A percentile compares a stretch with the other conserved stretches of the same genome.
Evolutionary conservation across 805 yeast species (phyloP).

Genomic region (Ogataea allantospora): DNA sequence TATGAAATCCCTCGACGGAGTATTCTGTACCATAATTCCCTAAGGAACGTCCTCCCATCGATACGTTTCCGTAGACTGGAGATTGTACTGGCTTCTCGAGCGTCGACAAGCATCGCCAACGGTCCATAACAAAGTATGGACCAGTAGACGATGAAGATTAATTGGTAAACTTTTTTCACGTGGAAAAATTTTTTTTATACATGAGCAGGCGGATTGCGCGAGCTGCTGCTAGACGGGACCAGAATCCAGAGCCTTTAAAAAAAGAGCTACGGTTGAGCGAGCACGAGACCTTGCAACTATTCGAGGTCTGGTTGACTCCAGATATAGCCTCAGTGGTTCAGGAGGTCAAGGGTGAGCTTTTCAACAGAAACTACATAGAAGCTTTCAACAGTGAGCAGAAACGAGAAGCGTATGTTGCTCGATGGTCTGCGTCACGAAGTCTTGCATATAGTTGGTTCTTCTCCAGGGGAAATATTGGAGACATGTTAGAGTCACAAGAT

Average conservation of each 20-base stretch:
- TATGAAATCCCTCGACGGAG: constrained; percentile 99
- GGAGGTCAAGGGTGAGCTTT: constrained; percentile 65
- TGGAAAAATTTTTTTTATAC: constrained; percentile 7
- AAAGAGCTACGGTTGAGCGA: constrained; percentile 32
- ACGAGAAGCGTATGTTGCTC: constrained; percentile 70
- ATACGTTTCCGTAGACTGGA: constrained; percentile 32
- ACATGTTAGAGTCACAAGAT: constrained; percentile 35
- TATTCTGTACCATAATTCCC: constrained; percentile 64
- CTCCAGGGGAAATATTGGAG: constrained; percentile 43
- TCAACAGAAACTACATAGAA: constrained; percentile 61
- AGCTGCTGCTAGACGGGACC: constrained; percentile 25
- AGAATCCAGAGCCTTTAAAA: constrained; percentile 10
- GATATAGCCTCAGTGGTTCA: constrained; percentile 51
- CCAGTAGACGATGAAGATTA: constrained; percentile 43
- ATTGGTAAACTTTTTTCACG: constrained; percentile 1
- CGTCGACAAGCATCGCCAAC: constrained; percentile 32
- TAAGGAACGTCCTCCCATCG: constrained; percentile 26
- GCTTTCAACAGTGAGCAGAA: constrained; percentile 68
- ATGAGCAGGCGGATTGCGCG: constrained; percentile 38
- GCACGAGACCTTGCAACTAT: constrained; percentile 33
- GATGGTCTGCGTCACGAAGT: constrained; percentile 88
- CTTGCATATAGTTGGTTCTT: constrained; percentile 71
- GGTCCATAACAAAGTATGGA: constrained; percentile 23
- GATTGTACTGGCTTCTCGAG: constrained; percentile 37
- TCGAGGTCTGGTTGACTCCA: constrained; percentile 32